Conservation (phyloP, 352 stramenopile genomes). For the Phytophthora uliginosa region DNA sequence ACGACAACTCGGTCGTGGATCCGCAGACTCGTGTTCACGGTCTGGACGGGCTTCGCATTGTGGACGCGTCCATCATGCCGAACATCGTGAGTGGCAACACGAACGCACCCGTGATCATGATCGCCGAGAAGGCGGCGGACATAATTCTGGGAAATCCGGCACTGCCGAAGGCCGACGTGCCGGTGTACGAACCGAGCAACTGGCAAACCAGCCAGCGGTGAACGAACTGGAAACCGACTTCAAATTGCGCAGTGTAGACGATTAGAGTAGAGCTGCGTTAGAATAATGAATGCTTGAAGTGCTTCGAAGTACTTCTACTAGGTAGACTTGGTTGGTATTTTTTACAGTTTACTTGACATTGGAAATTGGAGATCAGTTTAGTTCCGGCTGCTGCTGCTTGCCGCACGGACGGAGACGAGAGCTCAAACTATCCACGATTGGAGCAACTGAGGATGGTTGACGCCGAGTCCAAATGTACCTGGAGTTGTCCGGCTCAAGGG, state of each 20-base stretch:
- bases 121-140: conserved; percentile 94
- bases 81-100: conserved; percentile 95
- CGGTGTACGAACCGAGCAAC: conserved; percentile 69
- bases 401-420: conserved; percentile 4
- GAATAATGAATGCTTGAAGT: conserved; percentile 1
- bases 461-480: conserved; percentile 22
- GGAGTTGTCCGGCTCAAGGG: conserved; percentile 20
- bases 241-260: background rate
- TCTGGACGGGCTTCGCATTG: conserved; percentile 89
- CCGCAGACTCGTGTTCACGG: conserved; percentile 84
- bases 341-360: background rate
- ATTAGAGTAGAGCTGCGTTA: background rate
- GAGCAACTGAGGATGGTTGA: background rate
- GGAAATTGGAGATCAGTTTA: background rate
- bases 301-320: background rate
- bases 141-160: conserved; percentile 83
- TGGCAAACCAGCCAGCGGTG: conserved; percentile 72
- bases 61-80: conserved; percentile 95
- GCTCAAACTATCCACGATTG: conserved; percentile 1
- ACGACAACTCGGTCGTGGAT: conserved; percentile 88
- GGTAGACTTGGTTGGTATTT: background rate
- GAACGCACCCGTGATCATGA: conserved; percentile 93
- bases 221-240: background rate
- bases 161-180: conserved; percentile 68
- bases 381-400: conserved; percentile 1